phyloP scores from a whole-genome alignment of 83 land plant genomes.

The Picea engelmannii region DNA sequence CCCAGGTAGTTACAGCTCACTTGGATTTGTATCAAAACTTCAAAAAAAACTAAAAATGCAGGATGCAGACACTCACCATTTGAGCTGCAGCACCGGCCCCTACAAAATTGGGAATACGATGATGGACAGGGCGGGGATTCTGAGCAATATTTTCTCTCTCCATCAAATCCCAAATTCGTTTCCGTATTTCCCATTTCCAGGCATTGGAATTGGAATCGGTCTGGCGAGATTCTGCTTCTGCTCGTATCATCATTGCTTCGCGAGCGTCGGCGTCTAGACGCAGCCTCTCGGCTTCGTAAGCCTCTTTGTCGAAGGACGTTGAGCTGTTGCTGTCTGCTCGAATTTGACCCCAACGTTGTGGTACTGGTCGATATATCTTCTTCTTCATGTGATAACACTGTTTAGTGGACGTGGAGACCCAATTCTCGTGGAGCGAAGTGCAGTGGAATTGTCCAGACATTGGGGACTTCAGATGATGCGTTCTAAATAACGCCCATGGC shows the following conservation, averaged over 20 bases:
- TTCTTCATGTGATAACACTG: not conserved
- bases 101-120: slow-evolving; percentile 85
- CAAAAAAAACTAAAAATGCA: too few relatives aligned
- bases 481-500: too few relatives aligned
- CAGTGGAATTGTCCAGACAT: too few relatives aligned
- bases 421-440: too few relatives aligned
- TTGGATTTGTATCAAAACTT: too few relatives aligned
- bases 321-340: not conserved
- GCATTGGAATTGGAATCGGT: slow-evolving; percentile 41
- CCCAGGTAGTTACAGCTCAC: too few relatives aligned
- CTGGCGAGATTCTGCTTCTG: slow-evolving; percentile 7
- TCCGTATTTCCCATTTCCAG: slow-evolving; percentile 88
- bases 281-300: slow-evolving; percentile 73
- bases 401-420: too few relatives aligned
- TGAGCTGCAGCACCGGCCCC: slow-evolving; percentile 75
- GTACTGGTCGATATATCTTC: not conserved
- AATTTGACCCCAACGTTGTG: not conserved
- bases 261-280: slow-evolving; percentile 71
- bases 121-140: slow-evolving; percentile 83
- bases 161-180: slow-evolving; percentile 87
- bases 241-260: slow-evolving; percentile 50
- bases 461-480: too few relatives aligned
- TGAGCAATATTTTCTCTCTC: slow-evolving; percentile 68
- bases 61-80: too few relatives aligned
- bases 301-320: slow-evolving; percentile 42